Evolutionary conservation across 2,329 filamentous ascomycete species (phyloP), one percentile per base, ranked within the genome.

Genomic region (Cladorrhinum sp.): DNA sequence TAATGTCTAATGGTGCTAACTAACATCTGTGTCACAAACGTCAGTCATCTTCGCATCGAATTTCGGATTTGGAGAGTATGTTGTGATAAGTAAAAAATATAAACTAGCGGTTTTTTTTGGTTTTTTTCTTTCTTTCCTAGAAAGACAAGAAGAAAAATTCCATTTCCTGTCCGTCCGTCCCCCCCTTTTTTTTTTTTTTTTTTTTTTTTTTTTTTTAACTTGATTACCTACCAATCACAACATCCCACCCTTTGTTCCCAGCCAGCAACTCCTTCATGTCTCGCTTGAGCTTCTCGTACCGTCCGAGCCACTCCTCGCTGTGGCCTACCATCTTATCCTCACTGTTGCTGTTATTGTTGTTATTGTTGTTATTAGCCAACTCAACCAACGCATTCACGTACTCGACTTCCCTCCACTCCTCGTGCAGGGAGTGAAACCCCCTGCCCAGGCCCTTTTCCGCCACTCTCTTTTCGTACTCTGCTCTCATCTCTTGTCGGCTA

Each of bases 361-460:
- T 52, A 25, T 71, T 69, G 50, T 62, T 49, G 1, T 41, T n/a
- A 55, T 70, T 70, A 10, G 65, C 65, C 69, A 68, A 70, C 10
- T 61, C 62, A 20, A 66, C 64, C 29, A 71, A 55, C 5, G 62
- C 63, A 18, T 62, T 55, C 13, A 69, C 69, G 54, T 71, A 71
- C 9, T 3, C 62, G 4, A 68, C 18, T 62, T 71, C 69, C 6
- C 59, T 49, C 13, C 64, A 66, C 16, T 56, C 49, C 16, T 12
- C 58, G n/a, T 59, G 51, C 62, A 78, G 61, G 22, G 76, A 73
- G 66, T 78, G 73, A 50, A 78, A 73, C 65, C 70, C 62, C 64
- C 77, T 67, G 57, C 76, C 71, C 58, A 73, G 65, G 55, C 73
- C 65, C 64, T 70, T 63, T 62, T 70, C 61, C 59, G 49, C 62